phyloP scores from a whole-genome alignment of 345 rosid species.

The Crucihimalaya himalaica region DNA sequence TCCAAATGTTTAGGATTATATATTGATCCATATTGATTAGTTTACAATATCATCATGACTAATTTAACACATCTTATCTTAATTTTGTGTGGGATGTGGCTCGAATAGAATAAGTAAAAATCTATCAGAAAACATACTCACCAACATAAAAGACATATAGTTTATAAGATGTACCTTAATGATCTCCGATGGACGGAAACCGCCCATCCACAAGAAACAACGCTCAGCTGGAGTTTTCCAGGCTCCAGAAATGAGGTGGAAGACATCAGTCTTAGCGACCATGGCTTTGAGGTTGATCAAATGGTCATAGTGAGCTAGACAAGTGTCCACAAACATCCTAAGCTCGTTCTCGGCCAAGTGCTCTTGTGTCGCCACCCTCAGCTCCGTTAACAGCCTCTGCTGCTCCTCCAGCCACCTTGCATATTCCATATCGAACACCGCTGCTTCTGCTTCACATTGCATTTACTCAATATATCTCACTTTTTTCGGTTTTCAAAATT shows the following conservation, averaged over 20 bases:
- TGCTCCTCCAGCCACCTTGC: constrained; percentile 90
- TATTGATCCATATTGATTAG: not conserved
- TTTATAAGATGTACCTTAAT: constrained; percentile 65
- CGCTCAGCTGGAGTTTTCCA: constrained; percentile 99
- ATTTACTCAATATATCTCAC: constrained; percentile 11
- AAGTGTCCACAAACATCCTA: constrained; percentile 73
- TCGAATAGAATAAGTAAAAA: not conserved
- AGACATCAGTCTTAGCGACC: constrained; percentile 83
- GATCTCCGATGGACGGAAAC: constrained; percentile 93
- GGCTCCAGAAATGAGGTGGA: constrained; percentile 88
- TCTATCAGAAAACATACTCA: not conserved
- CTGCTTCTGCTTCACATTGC: constrained; percentile 57
- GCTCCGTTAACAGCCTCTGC: constrained; percentile 76
- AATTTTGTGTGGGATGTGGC: not conserved
- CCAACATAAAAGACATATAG: not conserved
- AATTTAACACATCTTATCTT: constrained; percentile 1
- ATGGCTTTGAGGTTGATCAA: constrained; percentile 73
- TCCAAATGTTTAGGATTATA: not conserved
- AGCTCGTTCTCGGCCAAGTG: constrained; percentile 87
- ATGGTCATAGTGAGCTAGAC: constrained; percentile 80
- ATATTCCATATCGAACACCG: constrained; percentile 86
- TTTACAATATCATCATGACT: constrained; percentile 5
- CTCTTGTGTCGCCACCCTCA: constrained; percentile 89
- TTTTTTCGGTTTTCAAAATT: not conserved
- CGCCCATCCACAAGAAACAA: constrained; percentile 99